phyloP scores from a whole-genome alignment of 2,329 filamentous ascomycete species.

The Dichotomopilus funicola region DNA sequence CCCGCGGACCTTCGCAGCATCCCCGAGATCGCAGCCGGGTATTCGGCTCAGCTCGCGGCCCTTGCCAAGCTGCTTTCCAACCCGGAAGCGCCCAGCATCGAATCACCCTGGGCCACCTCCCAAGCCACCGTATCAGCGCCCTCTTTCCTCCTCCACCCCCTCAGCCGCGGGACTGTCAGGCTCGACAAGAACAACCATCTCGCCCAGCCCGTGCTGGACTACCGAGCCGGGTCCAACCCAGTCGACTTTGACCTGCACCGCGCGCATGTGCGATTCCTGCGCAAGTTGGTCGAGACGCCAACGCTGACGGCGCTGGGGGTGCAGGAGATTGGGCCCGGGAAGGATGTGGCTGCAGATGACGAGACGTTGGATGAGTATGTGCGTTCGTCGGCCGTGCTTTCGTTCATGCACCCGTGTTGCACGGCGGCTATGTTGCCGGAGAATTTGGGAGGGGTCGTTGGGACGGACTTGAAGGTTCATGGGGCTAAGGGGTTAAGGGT shows the following conservation, averaged over 20 bases:
- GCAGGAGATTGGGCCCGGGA: constrained; percentile 32
- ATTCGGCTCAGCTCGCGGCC: constrained; percentile 15
- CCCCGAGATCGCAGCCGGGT: constrained; percentile 15
- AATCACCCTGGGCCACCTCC: constrained; percentile 12
- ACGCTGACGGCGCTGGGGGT: constrained; percentile 24
- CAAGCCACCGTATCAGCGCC: constrained; percentile 19
- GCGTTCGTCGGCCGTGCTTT: constrained; percentile 1
- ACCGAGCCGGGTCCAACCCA: constrained; percentile 37
- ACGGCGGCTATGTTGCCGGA: constrained; percentile 21
- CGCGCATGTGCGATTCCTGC: constrained; percentile 30
- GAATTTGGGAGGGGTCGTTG: constrained; percentile 14
- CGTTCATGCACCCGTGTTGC: constrained; percentile 24
- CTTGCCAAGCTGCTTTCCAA: constrained; percentile 12
- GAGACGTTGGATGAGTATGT: constrained; percentile 6
- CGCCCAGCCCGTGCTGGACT: constrained; percentile 32
- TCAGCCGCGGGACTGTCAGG: constrained; percentile 14
- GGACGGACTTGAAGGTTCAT: constrained; percentile 18
- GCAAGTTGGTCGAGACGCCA: constrained; percentile 23
- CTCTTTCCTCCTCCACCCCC: constrained; percentile 26
- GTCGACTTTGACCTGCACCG: constrained; percentile 45
- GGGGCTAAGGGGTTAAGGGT: constrained; percentile 18
- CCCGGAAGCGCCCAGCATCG: constrained; percentile 9
- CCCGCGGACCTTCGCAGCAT: constrained; percentile 7
- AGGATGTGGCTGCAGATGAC: constrained; percentile 23
- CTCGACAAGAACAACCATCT: constrained; percentile 29